These are phyloP conservation scores for Salvia sclarea DNA, from an alignment of 305 asterid species.

Conservation along the genomic window DNA sequence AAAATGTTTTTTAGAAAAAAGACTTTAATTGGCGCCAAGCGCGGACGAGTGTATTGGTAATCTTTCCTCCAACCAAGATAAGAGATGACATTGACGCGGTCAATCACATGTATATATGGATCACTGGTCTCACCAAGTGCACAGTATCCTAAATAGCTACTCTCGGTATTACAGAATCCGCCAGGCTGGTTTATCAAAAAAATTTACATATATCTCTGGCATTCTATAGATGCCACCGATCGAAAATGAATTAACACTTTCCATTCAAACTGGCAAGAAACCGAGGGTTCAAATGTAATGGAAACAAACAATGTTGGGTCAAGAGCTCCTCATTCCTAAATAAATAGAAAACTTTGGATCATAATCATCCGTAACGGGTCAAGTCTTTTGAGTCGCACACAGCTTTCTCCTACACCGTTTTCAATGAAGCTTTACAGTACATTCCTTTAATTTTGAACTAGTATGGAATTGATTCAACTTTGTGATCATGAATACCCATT, in stretches of 20 bases:
- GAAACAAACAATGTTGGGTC: background rate
- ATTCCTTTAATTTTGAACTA: background rate
- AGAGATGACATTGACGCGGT: constrained; percentile 6
- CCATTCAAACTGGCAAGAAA: background rate
- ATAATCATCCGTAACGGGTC: background rate
- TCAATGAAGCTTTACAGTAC: background rate
- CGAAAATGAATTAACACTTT: background rate
- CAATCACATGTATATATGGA: constrained; percentile 20
- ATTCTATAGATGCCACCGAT: background rate
- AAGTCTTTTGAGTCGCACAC: background rate
- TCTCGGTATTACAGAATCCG: background rate
- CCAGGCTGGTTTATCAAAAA: background rate
- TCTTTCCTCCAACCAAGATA: background rate
- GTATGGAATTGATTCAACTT: background rate
- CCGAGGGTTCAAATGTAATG: background rate
- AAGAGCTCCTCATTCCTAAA: background rate
- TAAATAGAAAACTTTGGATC: background rate
- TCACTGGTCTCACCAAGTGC: constrained; percentile 11
- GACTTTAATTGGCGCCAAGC: background rate
- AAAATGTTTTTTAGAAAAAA: background rate
- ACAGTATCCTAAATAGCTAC: background rate
- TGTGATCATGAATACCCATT: background rate
- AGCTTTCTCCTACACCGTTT: background rate
- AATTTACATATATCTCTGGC: too few species aligned
- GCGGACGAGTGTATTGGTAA: background rate